Percentiles rank a stretch among this genome's conserved stretches.
These are phyloP conservation scores for Trichoderma afroharzianum DNA, from an alignment of 2,329 filamentous ascomycete genomes.

Conservation along the genomic window DNA sequence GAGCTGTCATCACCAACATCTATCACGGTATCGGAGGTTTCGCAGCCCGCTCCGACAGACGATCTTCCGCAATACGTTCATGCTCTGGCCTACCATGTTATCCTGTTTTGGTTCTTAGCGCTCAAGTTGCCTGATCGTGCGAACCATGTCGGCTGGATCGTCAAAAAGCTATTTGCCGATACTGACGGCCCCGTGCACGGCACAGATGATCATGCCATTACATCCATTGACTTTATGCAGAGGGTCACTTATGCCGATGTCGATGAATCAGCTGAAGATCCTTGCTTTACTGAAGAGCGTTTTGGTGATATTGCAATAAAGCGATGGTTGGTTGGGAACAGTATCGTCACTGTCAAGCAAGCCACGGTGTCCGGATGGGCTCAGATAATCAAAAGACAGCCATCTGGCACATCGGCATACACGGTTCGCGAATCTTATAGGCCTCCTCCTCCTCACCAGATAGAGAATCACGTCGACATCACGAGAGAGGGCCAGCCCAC, in stretches of 20 bases:
- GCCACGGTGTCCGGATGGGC: slow-evolving; percentile 63
- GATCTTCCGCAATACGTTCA: slow-evolving; percentile 92
- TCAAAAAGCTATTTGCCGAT: slow-evolving; percentile 79
- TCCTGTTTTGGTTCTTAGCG: slow-evolving; percentile 95
- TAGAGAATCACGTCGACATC: slow-evolving; percentile 44
- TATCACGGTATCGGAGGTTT: slow-evolving; percentile 23
- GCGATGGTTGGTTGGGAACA: slow-evolving; percentile 70
- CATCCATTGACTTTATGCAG: slow-evolving; percentile 94
- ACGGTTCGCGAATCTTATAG: slow-evolving; percentile 58
- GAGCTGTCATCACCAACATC: slow-evolving; percentile 39
- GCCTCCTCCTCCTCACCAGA: slow-evolving; percentile 56
- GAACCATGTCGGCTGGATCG: slow-evolving; percentile 85
- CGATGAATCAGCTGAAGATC: slow-evolving; percentile 68
- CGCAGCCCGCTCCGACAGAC: slow-evolving; percentile 46
- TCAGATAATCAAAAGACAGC: slow-evolving; percentile 67
- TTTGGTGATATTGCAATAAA: slow-evolving; percentile 66
- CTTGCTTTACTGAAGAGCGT: slow-evolving; percentile 59
- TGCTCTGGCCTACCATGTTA: slow-evolving; percentile 88
- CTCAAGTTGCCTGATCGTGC: slow-evolving; percentile 79
- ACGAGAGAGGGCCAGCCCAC: slow-evolving; percentile 50
- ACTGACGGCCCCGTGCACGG: slow-evolving; percentile 64
- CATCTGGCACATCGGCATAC: slow-evolving; percentile 62
- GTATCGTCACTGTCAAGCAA: slow-evolving; percentile 71
- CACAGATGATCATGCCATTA: slow-evolving; percentile 87
- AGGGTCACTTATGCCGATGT: slow-evolving; percentile 81